Conservation (phyloP, 176 grass and related monocot genomes). For the Oryza longistaminata region DNA sequence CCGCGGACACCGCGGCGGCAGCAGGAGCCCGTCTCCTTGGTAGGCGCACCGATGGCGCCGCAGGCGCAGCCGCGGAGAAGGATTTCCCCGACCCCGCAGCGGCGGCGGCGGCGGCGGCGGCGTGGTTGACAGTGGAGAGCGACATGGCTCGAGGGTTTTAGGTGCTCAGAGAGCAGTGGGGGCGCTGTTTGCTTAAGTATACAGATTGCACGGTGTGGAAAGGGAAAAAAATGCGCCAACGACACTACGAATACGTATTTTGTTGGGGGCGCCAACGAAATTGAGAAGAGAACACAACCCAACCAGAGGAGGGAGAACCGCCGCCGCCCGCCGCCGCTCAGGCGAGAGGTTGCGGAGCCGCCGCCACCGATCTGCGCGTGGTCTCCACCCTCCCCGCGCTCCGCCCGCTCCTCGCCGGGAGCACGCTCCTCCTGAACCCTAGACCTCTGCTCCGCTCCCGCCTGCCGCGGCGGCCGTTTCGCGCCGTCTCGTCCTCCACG, state of each 20-base stretch:
- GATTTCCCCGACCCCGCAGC: constrained; percentile 25
- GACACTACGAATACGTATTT: neutral
- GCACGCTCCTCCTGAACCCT: constrained; percentile 3
- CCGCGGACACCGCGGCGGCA: constrained; percentile 32
- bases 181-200: neutral
- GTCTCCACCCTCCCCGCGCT: constrained; percentile 37
- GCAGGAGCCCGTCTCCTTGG: neutral
- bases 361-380: constrained; percentile 36
- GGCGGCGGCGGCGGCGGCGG: constrained; percentile 25
- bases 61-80: constrained; percentile 5
- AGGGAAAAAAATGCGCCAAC: neutral
- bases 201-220: neutral
- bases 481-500: constrained; percentile 23
- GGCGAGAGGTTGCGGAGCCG: neutral
- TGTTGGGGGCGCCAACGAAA: too few relatives aligned
- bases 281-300: neutral
- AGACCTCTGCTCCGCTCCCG: constrained; percentile 1
- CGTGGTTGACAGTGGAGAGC: constrained; percentile 41
- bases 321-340: neutral
- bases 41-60: constrained; percentile 21
- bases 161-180: neutral
- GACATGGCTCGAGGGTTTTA: constrained; percentile 31
- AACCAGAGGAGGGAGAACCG: neutral
- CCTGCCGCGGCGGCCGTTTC: neutral
- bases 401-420: constrained; percentile 35